Base-by-base conservation (phyloP, 768 basidiomycete genomes). In the Podaxis carcinomalis region DNA sequence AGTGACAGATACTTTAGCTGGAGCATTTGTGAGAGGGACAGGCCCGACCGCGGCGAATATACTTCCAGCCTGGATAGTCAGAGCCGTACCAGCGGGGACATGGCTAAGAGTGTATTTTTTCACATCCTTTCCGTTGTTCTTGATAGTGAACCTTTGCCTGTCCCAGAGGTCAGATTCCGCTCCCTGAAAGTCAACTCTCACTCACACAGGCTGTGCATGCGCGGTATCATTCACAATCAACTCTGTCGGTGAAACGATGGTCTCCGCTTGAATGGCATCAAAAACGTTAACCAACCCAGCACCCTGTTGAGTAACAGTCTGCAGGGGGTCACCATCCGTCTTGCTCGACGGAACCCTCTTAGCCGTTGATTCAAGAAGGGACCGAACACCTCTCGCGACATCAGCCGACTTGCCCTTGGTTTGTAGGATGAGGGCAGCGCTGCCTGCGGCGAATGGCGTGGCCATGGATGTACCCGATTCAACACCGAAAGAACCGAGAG, bases 151-250 rank as follows among this genome's bases (percentile, higher is more conserved):
- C 4, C 67, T 74, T 65, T 80, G 78, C 19, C 80, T 81, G 59
- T 1, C 57, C 16, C 56, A 32, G 47, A 23, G 56, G 37, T 28
- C 28, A n/a, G 19, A 39, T 44, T 70, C 63, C 6, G 62, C 23
- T 57, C 4, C 25, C 46, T 23, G 2, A 44, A 10, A n/a, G 13
- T 13, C 40, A 35, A 44, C 23, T 14, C 13, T 16, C n/a, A 73
- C 78, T 66, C 64, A 80, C 80, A 64, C 50, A 27, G 70, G 68
- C 40, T 71, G 67, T 66, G 82, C 81, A 66, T 85, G 73, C 5
- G 80, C 76, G 1, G 86, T 87, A 67, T 87, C 86, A 65, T 89
- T 88, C 36, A 86, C 70, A 50, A 81, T 65, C 19, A 87, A 73
- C 65, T 85, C 78, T 5, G 78, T 75, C 5, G 83, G 84, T 4